Evolutionary conservation across 2,329 filamentous ascomycete genomes (phyloP).

Genomic region (Aspergillus aculeatinus): DNA sequence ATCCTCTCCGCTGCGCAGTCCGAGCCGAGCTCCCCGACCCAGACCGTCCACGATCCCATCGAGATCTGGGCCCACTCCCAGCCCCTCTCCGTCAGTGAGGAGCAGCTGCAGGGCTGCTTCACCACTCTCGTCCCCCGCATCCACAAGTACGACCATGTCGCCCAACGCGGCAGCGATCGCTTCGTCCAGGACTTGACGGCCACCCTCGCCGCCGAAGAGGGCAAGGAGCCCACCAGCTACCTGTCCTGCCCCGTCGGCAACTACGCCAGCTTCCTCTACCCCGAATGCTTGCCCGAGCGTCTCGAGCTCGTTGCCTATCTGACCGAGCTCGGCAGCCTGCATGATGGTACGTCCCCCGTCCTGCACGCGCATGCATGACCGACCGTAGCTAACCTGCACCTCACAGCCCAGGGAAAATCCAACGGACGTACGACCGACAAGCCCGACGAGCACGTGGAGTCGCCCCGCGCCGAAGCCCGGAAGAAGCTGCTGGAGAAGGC

Average conservation of each 20-base stretch:
- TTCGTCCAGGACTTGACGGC: conserved; percentile 14
- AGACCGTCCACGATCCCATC: conserved; percentile 9
- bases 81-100: conserved; percentile 4
- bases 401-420: conserved; percentile 4
- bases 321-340: conserved; percentile 12
- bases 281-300: conserved; percentile 14
- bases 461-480: conserved; percentile 8
- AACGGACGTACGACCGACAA: background rate
- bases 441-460: conserved; percentile 8
- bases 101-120: conserved; percentile 10
- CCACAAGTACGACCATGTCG: conserved; percentile 17
- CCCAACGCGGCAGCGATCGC: conserved; percentile 13
- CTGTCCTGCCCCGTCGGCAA: conserved; percentile 14
- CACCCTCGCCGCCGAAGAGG: conserved; percentile 4
- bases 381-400: background rate
- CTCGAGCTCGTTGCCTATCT: conserved; percentile 13
- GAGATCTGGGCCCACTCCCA: conserved; percentile 14
- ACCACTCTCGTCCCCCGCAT: conserved; percentile 12
- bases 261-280: conserved; percentile 16
- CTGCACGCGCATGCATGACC: background rate
- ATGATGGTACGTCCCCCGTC: conserved; percentile 11
- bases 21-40: conserved; percentile 7
- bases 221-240: conserved; percentile 9
- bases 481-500: conserved; percentile 13
- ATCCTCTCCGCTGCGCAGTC: conserved; percentile 11